A percentile compares a stretch with the other conserved stretches of the same genome.
Conservation (phyloP, 2,329 filamentous ascomycete species). For the Sporothrix brunneoviolacea region DNA sequence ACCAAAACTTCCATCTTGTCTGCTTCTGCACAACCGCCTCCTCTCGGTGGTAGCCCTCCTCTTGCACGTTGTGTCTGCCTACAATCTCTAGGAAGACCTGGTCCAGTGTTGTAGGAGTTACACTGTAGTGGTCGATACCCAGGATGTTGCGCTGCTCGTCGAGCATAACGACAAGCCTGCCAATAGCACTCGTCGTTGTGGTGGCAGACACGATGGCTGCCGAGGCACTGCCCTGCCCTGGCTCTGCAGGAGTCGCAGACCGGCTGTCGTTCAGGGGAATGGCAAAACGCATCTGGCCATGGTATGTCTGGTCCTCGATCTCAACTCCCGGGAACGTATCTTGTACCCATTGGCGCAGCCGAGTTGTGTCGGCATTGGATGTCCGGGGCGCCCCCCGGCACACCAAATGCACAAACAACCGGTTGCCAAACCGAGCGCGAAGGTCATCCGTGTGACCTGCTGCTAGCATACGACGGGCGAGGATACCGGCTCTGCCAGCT, state of each 20-base stretch:
- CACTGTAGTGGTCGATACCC: conserved; percentile 78
- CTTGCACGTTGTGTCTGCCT: conserved; percentile 67
- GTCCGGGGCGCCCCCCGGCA: conserved; percentile 69
- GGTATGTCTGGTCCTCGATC: conserved; percentile 68
- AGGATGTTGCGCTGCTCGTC: conserved; percentile 64
- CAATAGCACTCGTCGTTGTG: conserved; percentile 46
- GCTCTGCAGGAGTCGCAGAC: conserved; percentile 18
- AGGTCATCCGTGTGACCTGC: conserved; percentile 69
- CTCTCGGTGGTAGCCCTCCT: conserved; percentile 53
- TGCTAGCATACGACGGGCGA: conserved; percentile 79
- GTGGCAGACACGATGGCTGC: background rate
- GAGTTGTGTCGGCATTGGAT: conserved; percentile 57
- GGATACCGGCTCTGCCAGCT: conserved; percentile 75
- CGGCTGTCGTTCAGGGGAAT: conserved; percentile 47
- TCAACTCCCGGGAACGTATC: conserved; percentile 55
- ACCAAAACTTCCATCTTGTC: conserved; percentile 8
- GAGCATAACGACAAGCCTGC: conserved; percentile 62
- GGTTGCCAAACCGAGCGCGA: conserved; percentile 67
- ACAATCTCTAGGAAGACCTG: conserved; percentile 88
- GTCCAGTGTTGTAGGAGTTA: conserved; percentile 79
- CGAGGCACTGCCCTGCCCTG: background rate
- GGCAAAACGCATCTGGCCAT: conserved; percentile 82
- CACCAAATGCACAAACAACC: conserved; percentile 76
- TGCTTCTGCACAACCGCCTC: conserved; percentile 22
- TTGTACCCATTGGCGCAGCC: conserved; percentile 60